A percentile compares a stretch with the other conserved stretches of the same genome.
Evolutionary conservation across 129 eudicot genomes (phyloP).

Genomic region (Arctium minus): DNA sequence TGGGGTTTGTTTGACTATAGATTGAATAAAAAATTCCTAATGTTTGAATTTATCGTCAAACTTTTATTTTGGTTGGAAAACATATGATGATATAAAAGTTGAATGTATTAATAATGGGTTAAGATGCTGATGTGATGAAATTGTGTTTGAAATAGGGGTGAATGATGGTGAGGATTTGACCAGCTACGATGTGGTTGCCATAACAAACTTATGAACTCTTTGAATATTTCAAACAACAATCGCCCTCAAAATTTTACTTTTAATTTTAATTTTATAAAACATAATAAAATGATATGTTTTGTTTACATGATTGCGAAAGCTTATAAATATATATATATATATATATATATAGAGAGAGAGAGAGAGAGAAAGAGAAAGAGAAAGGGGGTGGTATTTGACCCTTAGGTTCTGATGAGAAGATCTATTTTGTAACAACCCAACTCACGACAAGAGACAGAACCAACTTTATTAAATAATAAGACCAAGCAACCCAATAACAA

Average conservation of each 20-base stretch:
- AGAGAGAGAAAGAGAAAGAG: too few species aligned
- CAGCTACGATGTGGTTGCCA: not conserved
- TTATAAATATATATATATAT: too few species aligned
- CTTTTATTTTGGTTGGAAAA: not conserved
- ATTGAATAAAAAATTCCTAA: not conserved
- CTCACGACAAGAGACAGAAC: too few species aligned
- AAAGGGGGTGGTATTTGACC: too few species aligned
- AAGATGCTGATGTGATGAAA: not conserved
- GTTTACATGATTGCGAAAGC: too few species aligned
- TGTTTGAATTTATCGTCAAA: not conserved
- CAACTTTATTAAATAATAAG: too few species aligned
- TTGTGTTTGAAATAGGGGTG: not conserved
- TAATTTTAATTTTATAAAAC: not conserved
- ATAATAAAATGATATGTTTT: not conserved
- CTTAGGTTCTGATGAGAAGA: too few species aligned
- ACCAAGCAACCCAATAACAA: too few species aligned
- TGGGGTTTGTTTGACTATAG: not conserved
- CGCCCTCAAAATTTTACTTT: conserved; percentile 1
- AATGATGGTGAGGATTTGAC: not conserved
- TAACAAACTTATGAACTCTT: not conserved
- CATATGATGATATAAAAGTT: too few species aligned
- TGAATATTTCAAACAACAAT: conserved; percentile 11
- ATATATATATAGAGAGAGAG: too few species aligned
- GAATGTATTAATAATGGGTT: too few species aligned
- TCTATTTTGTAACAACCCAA: too few species aligned